A percentile compares a stretch with the other conserved stretches of the same genome.
Conservation (phyloP, 257 asterid genomes). For the Lithospermum erythrorhizon region DNA sequence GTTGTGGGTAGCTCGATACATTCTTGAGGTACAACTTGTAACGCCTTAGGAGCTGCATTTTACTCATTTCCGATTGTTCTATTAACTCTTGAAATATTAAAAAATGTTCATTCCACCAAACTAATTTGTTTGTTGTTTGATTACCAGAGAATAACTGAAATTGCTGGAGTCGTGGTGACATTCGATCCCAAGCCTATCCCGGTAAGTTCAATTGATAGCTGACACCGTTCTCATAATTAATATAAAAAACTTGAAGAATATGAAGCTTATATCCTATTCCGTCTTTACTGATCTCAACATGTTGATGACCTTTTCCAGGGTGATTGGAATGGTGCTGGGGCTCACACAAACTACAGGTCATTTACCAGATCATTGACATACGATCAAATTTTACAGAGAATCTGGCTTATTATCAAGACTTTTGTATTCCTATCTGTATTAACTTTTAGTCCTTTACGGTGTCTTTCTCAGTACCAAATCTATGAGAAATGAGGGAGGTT, state of each 20-base stretch:
- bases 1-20: slow-evolving; percentile 86
- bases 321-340: slow-evolving; percentile 98
- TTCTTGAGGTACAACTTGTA: slow-evolving; percentile 52
- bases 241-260: neutral
- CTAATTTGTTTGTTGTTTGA: slow-evolving; percentile 1
- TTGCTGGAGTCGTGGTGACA: slow-evolving; percentile 76
- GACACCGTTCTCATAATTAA: neutral
- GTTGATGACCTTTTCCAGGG: slow-evolving; percentile 31
- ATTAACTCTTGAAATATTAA: neutral
- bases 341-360: slow-evolving; percentile 85
- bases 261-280: neutral
- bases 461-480: slow-evolving; percentile 59
- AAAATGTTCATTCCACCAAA: neutral
- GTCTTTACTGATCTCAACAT: neutral
- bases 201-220: slow-evolving; percentile 20
- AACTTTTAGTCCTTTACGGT: neutral
- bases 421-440: neutral
- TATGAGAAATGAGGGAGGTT: slow-evolving; percentile 76
- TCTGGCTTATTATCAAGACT: neutral
- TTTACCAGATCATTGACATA: too few relatives aligned
- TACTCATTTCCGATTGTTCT: neutral
- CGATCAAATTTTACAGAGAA: neutral
- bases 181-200: slow-evolving; percentile 89
- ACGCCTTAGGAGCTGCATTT: neutral
- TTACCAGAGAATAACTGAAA: slow-evolving; percentile 80